phyloP scores from a whole-genome alignment of 306 rosid genomes.

The Prosopis cineraria region DNA sequence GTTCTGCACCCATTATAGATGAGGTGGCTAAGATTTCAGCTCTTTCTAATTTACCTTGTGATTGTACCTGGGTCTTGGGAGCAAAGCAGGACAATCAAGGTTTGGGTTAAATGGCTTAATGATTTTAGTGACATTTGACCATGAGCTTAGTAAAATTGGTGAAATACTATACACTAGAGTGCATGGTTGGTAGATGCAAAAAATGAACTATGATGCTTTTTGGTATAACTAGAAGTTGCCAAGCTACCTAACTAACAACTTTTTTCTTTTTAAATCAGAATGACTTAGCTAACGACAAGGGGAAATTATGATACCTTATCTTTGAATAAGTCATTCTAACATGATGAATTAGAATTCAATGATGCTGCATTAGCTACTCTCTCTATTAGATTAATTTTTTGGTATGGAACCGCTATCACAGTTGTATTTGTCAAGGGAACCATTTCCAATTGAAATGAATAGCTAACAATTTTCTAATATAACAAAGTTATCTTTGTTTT shows the following conservation, averaged over 20 bases:
- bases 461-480: too few species aligned
- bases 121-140: background rate
- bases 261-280: background rate
- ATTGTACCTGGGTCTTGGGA: too few species aligned
- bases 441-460: background rate
- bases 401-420: too few species aligned
- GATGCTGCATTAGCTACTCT: background rate
- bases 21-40: too few species aligned
- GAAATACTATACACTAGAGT: background rate
- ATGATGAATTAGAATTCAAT: background rate
- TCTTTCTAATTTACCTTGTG: too few species aligned
- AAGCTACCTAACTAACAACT: background rate
- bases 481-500: too few species aligned
- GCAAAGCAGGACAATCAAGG: background rate
- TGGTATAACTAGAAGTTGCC: background rate
- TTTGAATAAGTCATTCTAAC: background rate
- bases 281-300: background rate
- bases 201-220: background rate
- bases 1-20: too few species aligned
- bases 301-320: background rate
- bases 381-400: too few species aligned
- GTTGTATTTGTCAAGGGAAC: background rate
- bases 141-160: background rate
- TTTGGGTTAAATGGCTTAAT: background rate
- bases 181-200: background rate